These are phyloP conservation scores for Coprinopsis cinerea DNA, from an alignment of 768 basidiomycete genomes.

Conservation along the genomic window DNA sequence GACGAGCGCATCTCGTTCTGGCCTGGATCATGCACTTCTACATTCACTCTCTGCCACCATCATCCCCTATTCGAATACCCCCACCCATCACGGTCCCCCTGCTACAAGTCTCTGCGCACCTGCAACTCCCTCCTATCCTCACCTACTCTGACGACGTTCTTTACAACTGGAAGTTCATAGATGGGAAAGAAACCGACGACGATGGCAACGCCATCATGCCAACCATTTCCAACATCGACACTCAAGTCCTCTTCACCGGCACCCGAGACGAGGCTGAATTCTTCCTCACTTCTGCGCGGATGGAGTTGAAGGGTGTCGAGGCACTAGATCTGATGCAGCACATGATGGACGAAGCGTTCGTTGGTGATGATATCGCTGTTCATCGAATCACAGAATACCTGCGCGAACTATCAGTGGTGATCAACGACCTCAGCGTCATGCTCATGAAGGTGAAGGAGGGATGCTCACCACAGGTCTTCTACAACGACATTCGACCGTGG, in stretches of 20 bases:
- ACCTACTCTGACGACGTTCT: conserved; percentile 91
- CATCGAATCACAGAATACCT: conserved; percentile 65
- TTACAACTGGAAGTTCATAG: conserved; percentile 66
- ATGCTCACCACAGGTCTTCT: conserved; percentile 71
- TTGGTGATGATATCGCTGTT: conserved; percentile 60
- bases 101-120: conserved; percentile 57
- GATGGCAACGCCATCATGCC: conserved; percentile 29
- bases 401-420: conserved; percentile 51
- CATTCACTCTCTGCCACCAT: conserved; percentile 55
- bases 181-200: conserved; percentile 23
- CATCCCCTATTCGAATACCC: conserved; percentile 59
- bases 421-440: conserved; percentile 55
- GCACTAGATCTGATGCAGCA: conserved; percentile 82
- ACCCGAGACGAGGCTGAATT: conserved; percentile 82
- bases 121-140: conserved; percentile 80
- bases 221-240: conserved; percentile 54
- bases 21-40: conserved; percentile 74
- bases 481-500: conserved; percentile 73
- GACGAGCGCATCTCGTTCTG: conserved; percentile 70
- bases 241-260: conserved; percentile 68
- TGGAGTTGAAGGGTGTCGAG: conserved; percentile 81
- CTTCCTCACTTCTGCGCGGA: conserved; percentile 78
- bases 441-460: conserved; percentile 61
- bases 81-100: conserved; percentile 67
- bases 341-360: conserved; percentile 85